Evolutionary conservation across 2,329 filamentous ascomycete species (phyloP).

Genomic region (Trichoderma lentiforme): DNA sequence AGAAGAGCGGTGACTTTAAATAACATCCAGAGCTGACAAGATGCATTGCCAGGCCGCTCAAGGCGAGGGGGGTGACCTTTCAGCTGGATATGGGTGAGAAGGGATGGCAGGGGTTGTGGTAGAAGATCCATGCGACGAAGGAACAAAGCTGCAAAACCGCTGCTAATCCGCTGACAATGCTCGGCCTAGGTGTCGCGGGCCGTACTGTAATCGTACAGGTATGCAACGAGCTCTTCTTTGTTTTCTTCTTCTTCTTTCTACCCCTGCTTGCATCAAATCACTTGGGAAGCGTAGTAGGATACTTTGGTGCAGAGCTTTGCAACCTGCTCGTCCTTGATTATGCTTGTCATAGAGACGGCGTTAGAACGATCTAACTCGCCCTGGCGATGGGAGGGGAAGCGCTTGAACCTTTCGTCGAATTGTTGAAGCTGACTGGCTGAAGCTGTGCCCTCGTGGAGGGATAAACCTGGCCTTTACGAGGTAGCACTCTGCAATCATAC

Average conservation of each 20-base stretch:
- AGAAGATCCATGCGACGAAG: conserved; percentile 6
- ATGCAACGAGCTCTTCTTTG: neutral
- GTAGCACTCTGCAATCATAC: conserved; percentile 4
- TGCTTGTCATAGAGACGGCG: neutral
- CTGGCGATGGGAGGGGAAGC: neutral
- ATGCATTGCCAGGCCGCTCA: neutral
- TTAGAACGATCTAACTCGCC: neutral
- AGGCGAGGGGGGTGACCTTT: neutral
- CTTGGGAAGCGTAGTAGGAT: neutral
- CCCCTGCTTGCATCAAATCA: neutral
- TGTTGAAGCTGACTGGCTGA: conserved; percentile 13
- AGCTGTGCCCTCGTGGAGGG: neutral
- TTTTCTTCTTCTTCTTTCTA: neutral
- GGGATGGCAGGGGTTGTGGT: conserved; percentile 5
- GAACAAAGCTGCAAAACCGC: neutral
- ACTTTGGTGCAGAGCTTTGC: neutral
- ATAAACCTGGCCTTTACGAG: conserved; percentile 13
- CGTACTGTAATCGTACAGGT: neutral
- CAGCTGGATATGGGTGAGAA: conserved; percentile 12
- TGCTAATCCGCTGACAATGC: conserved; percentile 9
- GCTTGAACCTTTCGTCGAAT: neutral
- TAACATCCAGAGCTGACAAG: conserved; percentile 5
- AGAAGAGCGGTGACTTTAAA: conserved; percentile 11
- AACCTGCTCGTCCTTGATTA: neutral
- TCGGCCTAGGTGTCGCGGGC: neutral